Percentiles rank a stretch among this genome's conserved stretches.
phyloP scores from a whole-genome alignment of 2,329 filamentous ascomycete species.

The Fusarium circinatum region DNA sequence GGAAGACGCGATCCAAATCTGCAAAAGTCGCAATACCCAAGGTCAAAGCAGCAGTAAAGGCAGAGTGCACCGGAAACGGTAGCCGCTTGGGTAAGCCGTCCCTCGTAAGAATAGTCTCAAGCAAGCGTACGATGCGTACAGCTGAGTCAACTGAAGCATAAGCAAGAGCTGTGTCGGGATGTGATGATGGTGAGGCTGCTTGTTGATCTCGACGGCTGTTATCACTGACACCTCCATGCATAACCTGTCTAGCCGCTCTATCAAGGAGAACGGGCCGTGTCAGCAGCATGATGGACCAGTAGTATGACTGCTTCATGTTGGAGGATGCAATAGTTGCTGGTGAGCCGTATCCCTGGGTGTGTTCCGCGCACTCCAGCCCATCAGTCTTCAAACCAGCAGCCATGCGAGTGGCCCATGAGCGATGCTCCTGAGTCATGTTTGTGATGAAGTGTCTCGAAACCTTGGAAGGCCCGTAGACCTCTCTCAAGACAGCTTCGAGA shows the following conservation, averaged over 20 bases:
- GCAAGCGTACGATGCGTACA: background rate
- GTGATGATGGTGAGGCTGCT: fast-evolving
- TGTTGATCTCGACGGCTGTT: too few relatives aligned
- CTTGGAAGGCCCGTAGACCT: background rate
- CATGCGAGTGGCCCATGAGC: background rate
- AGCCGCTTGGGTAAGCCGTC: background rate
- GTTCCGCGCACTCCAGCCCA: background rate
- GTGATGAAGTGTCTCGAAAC: background rate
- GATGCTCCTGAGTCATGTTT: background rate
- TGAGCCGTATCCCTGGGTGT: background rate
- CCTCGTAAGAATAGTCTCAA: background rate
- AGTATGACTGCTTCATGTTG: background rate
- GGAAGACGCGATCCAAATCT: background rate
- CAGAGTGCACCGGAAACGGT: background rate
- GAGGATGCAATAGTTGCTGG: background rate
- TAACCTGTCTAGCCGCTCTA: background rate
- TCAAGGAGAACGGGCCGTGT: background rate
- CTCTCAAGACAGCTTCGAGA: background rate
- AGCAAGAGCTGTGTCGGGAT: background rate
- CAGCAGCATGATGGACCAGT: background rate
- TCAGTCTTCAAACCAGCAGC: fast-evolving
- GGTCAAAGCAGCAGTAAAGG: background rate
- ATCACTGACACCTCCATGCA: background rate
- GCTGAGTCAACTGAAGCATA: background rate
- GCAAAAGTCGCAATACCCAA: background rate